Conservation (phyloP, 1,284 basidiomycete genomes). For the Retiboletus flavoniger region DNA sequence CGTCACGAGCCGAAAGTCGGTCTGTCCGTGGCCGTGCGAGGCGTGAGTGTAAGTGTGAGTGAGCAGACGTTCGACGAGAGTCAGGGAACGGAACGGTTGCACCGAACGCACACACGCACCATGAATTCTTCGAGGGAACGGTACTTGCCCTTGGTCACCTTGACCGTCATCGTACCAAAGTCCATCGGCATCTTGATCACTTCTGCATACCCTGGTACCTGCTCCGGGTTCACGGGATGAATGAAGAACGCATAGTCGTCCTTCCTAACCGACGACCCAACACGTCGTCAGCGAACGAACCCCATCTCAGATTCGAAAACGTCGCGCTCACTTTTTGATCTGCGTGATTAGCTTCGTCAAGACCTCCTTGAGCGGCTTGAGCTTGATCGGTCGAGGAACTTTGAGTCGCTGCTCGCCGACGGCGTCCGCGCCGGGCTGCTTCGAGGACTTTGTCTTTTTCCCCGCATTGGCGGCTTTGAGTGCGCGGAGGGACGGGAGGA, state of each 20-base stretch:
- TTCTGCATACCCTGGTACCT: slow-evolving; percentile 70
- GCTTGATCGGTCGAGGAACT: slow-evolving; percentile 56
- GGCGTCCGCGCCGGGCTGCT: slow-evolving; percentile 17
- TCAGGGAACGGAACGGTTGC: too few species aligned
- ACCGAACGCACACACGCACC: slow-evolving; percentile 52
- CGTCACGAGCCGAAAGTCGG: slow-evolving; percentile 69
- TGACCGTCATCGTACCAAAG: slow-evolving; percentile 73
- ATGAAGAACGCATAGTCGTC: slow-evolving; percentile 87
- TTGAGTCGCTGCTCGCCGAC: slow-evolving; percentile 39
- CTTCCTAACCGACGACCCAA: slow-evolving; percentile 56
- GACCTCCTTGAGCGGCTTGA: slow-evolving; percentile 77
- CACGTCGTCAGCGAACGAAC: slow-evolving; percentile 10
- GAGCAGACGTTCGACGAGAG: background rate
- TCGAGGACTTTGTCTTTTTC: slow-evolving; percentile 30
- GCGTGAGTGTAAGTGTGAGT: background rate
- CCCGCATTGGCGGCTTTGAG: slow-evolving; percentile 35
- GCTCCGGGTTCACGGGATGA: slow-evolving; percentile 60
- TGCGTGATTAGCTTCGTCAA: slow-evolving; percentile 61
- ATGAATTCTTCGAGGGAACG: slow-evolving; percentile 74
- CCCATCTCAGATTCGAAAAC: background rate
- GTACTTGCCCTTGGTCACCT: slow-evolving; percentile 65
- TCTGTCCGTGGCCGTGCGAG: slow-evolving; percentile 41
- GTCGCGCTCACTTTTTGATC: slow-evolving; percentile 62
- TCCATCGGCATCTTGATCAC: slow-evolving; percentile 78
- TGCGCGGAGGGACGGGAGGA: slow-evolving; percentile 45